phyloP scores from a whole-genome alignment of 129 eudicot genomes.

The Chrysanthemum seticuspe region DNA sequence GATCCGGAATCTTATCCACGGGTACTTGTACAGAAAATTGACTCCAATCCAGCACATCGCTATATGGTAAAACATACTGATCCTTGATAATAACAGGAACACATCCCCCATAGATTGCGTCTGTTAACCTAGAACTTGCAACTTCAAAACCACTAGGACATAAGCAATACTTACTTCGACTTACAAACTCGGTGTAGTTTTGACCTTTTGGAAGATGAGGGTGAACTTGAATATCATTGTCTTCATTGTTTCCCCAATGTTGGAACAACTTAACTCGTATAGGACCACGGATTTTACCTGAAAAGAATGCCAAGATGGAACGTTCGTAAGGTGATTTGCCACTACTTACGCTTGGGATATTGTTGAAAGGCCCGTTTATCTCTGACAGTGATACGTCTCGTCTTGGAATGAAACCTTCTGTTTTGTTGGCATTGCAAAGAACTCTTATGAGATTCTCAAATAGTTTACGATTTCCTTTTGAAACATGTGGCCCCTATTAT shows the following conservation, averaged over 20 bases:
- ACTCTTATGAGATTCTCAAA: conserved; percentile 9
- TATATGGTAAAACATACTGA: background rate
- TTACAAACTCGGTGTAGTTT: conserved; percentile 11
- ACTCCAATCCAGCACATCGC: conserved; percentile 18
- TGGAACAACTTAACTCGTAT: conserved; percentile 1
- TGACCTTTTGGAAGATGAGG: conserved; percentile 6
- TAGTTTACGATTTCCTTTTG: background rate
- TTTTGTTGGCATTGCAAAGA: conserved; percentile 7
- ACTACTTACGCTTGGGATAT: conserved; percentile 1
- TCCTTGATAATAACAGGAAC: background rate
- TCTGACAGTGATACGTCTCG: background rate
- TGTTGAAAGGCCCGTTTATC: background rate
- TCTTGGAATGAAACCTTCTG: conserved; percentile 11
- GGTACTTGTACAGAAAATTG: conserved; percentile 12
- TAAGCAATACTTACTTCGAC: conserved; percentile 6
- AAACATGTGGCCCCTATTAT: conserved; percentile 4
- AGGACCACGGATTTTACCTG: background rate
- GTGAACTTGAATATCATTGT: background rate
- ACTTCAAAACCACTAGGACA: conserved; percentile 10
- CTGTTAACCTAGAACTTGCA: conserved; percentile 1
- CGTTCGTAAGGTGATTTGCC: conserved; percentile 6
- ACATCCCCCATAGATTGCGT: background rate
- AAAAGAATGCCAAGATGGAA: conserved; percentile 6
- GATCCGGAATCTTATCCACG: background rate
- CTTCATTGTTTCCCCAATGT: conserved; percentile 16